phyloP scores from a whole-genome alignment of 345 rosid species.

The Arabis alpina region DNA sequence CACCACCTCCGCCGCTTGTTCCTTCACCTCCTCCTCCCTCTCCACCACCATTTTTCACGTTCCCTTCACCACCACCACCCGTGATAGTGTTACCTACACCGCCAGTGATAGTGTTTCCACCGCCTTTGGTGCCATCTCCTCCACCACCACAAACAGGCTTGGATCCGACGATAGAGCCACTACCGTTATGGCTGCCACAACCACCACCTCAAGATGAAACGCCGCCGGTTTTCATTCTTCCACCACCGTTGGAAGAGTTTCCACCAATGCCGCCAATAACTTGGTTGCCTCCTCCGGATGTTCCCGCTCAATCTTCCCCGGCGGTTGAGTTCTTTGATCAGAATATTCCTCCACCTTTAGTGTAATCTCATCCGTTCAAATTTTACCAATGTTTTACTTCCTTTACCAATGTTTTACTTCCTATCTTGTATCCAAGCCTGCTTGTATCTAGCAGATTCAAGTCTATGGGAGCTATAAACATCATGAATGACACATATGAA shows the following conservation, averaged over 20 bases:
- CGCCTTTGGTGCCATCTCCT: conserved; percentile 45
- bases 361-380: neutral
- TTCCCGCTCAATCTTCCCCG: conserved; percentile 6
- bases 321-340: conserved; percentile 10
- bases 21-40: conserved; percentile 48
- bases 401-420: no score
- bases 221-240: conserved; percentile 28
- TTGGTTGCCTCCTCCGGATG: conserved; percentile 40
- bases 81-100: conserved; percentile 33
- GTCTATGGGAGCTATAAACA: no score
- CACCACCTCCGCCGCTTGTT: conserved; percentile 37
- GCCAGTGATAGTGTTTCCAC: conserved; percentile 29
- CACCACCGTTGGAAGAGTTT: conserved; percentile 36
- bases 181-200: conserved; percentile 32
- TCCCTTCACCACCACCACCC: conserved; percentile 47
- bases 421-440: no score
- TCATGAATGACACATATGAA: no score
- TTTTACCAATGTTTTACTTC: no score
- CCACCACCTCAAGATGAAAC: conserved; percentile 8
- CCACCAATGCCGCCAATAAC: conserved; percentile 44
- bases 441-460: no score
- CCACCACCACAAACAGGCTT: conserved; percentile 34
- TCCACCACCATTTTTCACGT: conserved; percentile 29
- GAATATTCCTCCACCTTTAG: neutral
- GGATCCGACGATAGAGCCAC: conserved; percentile 14